Conservation (phyloP, 2,329 filamentous ascomycete species). For the Ceratocystis colombiana region DNA sequence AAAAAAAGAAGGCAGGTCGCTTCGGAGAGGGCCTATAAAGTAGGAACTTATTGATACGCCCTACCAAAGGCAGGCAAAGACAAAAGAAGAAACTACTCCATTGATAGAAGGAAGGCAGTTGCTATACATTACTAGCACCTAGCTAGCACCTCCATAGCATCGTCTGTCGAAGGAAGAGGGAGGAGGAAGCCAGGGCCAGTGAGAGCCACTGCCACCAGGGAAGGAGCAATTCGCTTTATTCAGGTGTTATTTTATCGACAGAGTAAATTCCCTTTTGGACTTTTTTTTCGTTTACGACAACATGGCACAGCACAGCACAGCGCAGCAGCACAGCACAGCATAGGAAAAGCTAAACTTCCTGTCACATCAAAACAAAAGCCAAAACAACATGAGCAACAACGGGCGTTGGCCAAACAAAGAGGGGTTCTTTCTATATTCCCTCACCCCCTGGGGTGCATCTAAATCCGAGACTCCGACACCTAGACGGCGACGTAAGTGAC, state of each 20-base stretch:
- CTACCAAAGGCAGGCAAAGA: conserved; percentile 1
- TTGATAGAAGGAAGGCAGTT: not conserved
- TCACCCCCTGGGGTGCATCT: not conserved
- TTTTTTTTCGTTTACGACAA: not conserved
- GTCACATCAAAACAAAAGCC: conserved; percentile 7
- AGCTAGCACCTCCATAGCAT: not conserved
- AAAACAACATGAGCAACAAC: not conserved
- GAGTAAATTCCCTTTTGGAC: not conserved
- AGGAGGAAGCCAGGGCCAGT: conserved; percentile 15
- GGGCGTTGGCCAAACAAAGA: not conserved
- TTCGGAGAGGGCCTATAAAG: conserved; percentile 2
- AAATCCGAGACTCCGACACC: too few species aligned
- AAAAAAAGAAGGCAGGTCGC: not conserved
- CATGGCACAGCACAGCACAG: too few species aligned
- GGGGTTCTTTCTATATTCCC: not conserved
- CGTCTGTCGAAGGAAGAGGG: conserved; percentile 9
- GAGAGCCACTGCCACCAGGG: conserved; percentile 12
- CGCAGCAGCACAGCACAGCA: not conserved
- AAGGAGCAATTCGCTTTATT: conserved; percentile 16
- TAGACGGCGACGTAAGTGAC: not conserved
- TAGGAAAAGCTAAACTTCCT: not conserved
- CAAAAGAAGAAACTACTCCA: conserved; percentile 10
- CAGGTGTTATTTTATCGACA: not conserved
- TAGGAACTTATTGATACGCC: conserved; percentile 9
- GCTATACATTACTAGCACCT: not conserved